Percentiles rank a stretch among this genome's conserved stretches.
Evolutionary conservation across 2,329 filamentous ascomycete species (phyloP).

Genomic region (Penicillium olsonii): DNA sequence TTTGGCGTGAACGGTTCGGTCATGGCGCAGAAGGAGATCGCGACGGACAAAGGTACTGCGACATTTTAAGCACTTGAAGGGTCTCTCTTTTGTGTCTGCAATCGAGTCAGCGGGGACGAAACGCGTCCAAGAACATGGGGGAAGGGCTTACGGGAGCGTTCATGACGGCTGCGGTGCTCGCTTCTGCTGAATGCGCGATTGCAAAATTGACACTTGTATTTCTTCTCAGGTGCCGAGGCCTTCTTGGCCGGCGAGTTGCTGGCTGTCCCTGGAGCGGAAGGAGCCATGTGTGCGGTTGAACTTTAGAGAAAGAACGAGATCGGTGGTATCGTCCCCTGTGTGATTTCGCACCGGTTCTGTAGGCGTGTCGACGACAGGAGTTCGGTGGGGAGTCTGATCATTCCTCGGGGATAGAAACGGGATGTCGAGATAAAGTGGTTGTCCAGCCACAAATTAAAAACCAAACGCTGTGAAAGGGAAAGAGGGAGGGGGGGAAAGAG

Average conservation of each 20-base stretch:
- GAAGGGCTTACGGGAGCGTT: conserved; percentile 94
- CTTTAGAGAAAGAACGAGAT: conserved; percentile 29
- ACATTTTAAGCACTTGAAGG: conserved; percentile 98
- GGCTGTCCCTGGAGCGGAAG: conserved; percentile 61
- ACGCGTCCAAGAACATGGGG: background rate
- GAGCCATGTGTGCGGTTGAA: conserved; percentile 39
- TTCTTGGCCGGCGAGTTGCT: conserved; percentile 79
- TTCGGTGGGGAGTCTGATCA: conserved; percentile 45
- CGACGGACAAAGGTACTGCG: conserved; percentile 97
- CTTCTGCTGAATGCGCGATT: conserved; percentile 95
- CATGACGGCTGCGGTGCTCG: conserved; percentile 94
- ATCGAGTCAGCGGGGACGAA: background rate
- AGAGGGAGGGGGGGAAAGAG: conserved; percentile 26
- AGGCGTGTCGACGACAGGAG: conserved; percentile 43
- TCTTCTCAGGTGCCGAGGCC: conserved; percentile 83
- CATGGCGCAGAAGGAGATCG: conserved; percentile 92
- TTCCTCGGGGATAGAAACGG: conserved; percentile 39
- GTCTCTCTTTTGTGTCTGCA: conserved; percentile 94
- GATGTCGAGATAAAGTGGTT: conserved; percentile 26
- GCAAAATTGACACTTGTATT: conserved; percentile 99
- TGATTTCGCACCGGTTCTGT: conserved; percentile 46
- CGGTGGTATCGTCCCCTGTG: conserved; percentile 42
- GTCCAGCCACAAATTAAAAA: conserved; percentile 41
- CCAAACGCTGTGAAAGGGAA: conserved; percentile 12
- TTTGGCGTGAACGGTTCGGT: conserved; percentile 97